A percentile compares a stretch with the other conserved stretches of the same genome.
Conservation (phyloP, 2,329 filamentous ascomycete genomes). For the Cercospora sp. region DNA sequence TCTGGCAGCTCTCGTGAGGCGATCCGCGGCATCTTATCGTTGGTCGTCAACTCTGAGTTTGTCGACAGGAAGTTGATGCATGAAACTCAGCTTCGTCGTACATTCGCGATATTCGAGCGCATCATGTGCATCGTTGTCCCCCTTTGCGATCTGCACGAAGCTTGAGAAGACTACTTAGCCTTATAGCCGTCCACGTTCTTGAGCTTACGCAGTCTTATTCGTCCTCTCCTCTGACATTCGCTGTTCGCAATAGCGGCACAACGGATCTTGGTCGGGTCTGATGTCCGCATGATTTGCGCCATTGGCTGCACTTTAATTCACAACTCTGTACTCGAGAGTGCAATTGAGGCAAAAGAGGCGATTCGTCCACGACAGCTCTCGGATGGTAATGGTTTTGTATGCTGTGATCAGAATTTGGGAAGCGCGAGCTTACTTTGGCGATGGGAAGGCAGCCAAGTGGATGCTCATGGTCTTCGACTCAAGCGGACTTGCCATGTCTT, state of each 20-base stretch:
- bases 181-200: constrained; percentile 1
- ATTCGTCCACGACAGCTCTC: neutral
- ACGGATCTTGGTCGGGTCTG: neutral
- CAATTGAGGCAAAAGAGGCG: neutral
- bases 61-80: neutral
- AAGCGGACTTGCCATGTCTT: neutral
- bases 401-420: neutral
- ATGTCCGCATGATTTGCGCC: neutral
- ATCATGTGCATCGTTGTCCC: too few species aligned
- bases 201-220: neutral
- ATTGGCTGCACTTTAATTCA: neutral
- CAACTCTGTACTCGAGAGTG: neutral
- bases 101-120: neutral
- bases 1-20: neutral
- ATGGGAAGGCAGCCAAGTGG: neutral
- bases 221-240: neutral
- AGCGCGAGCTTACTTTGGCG: too few species aligned
- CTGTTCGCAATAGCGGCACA: neutral
- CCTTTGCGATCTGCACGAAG: neutral
- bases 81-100: neutral
- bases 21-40: neutral
- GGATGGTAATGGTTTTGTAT: neutral
- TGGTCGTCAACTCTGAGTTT: neutral
- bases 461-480: neutral
- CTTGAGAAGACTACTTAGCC: neutral